These are phyloP conservation scores for Rhexocercosporidium sp. DNA, from an alignment of 2,329 filamentous ascomycete genomes.

Conservation along the genomic window DNA sequence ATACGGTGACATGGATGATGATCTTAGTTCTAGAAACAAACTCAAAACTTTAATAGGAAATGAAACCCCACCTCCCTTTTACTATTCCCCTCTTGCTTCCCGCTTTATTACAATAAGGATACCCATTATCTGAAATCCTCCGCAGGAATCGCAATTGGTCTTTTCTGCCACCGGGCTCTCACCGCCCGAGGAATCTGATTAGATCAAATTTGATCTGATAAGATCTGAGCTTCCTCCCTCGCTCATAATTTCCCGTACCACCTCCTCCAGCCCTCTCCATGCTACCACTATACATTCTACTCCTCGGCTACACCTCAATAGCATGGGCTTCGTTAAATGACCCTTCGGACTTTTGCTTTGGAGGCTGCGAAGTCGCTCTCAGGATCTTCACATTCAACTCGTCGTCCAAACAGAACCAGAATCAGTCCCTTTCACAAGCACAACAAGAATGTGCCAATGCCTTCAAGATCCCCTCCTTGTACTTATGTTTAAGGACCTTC, in stretches of 20 bases:
- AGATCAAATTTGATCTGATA: neutral
- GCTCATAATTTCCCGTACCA: neutral
- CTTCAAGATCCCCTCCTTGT: neutral
- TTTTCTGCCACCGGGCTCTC: neutral
- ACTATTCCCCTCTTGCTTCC: too few relatives aligned
- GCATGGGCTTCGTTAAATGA: neutral
- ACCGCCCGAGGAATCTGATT: conserved; percentile 7
- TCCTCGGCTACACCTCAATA: neutral
- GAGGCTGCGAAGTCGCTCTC: neutral
- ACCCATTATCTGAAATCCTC: too few relatives aligned
- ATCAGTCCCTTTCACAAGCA: neutral
- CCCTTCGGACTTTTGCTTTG: neutral
- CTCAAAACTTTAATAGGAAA: too few relatives aligned
- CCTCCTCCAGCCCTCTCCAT: neutral
- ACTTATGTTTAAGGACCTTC: neutral
- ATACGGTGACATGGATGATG: too few relatives aligned
- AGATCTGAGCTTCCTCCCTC: neutral
- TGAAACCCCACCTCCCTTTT: neutral
- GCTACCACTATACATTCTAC: neutral
- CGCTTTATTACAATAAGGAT: too few relatives aligned
- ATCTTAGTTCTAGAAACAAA: too few relatives aligned
- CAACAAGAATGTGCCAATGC: neutral
- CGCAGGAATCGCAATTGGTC: neutral
- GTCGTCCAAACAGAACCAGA: neutral
- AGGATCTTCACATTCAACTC: neutral